These are phyloP conservation scores for Psophocarpus tetragonolobus DNA, from an alignment of 306 rosid genomes.

Conservation along the genomic window DNA sequence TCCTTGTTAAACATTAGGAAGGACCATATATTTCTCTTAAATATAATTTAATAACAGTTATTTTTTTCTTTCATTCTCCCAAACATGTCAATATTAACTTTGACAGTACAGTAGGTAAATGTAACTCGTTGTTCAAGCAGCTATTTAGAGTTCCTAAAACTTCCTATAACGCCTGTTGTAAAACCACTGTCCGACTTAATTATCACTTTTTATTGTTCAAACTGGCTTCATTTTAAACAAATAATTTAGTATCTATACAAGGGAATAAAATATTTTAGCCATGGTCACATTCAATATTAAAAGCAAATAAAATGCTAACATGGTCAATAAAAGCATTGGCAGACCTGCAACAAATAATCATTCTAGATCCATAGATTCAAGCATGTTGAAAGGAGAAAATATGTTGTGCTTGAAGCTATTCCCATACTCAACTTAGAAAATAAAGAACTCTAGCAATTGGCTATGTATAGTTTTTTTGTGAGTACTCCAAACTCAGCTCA, in stretches of 20 bases:
- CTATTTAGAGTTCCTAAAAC: too few species aligned
- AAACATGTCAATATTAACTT: too few species aligned
- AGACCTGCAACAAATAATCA: not conserved
- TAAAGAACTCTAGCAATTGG: not conserved
- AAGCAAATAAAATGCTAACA: not conserved
- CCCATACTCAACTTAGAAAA: not conserved
- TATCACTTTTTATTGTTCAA: too few species aligned
- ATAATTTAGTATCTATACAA: too few species aligned
- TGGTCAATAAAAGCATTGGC: not conserved
- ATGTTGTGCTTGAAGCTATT: not conserved
- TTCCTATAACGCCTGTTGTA: too few species aligned
- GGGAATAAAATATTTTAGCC: too few species aligned
- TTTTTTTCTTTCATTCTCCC: not conserved
- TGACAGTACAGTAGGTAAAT: too few species aligned
- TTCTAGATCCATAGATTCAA: not conserved
- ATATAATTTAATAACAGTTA: constrained; percentile 47
- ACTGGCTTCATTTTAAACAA: too few species aligned
- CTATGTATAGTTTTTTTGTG: too few species aligned
- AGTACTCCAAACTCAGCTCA: too few species aligned
- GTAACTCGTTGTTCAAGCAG: too few species aligned
- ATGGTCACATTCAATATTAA: not conserved
- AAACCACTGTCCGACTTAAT: too few species aligned
- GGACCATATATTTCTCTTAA: constrained; percentile 60
- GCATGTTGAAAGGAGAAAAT: not conserved
- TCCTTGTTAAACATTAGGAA: constrained; percentile 35